phyloP scores from a whole-genome alignment of 176 grass and related monocot species.

The Zoysia pacifica region DNA sequence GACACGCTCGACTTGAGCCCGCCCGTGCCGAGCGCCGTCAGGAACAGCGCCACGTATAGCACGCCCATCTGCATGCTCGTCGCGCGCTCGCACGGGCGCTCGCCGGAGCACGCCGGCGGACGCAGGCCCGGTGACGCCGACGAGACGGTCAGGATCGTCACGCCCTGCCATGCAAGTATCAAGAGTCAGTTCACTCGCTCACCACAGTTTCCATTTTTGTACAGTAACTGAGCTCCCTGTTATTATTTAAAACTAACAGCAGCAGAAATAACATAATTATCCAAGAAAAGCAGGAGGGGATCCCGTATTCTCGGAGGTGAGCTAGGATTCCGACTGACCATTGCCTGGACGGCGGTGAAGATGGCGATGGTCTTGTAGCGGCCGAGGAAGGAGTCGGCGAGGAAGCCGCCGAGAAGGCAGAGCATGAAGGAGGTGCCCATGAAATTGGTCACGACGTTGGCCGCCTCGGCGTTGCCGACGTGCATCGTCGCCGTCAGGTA shows the following conservation, averaged over 20 bases:
- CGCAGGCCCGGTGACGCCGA: slow-evolving; percentile 63
- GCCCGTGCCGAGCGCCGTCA: slow-evolving; percentile 83
- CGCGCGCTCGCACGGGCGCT: slow-evolving; percentile 38
- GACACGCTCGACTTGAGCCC: slow-evolving; percentile 95
- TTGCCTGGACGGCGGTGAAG: slow-evolving; percentile 82
- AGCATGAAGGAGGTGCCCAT: slow-evolving; percentile 97
- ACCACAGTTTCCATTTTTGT: too few species aligned
- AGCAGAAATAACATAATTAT: too few species aligned
- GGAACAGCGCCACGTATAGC: slow-evolving; percentile 73
- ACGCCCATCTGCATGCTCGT: slow-evolving; percentile 57
- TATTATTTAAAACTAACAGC: too few species aligned
- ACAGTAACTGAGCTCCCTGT: too few species aligned
- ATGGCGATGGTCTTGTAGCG: slow-evolving; percentile 90
- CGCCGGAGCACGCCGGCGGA: slow-evolving; percentile 44
- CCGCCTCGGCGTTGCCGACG: slow-evolving; percentile 69
- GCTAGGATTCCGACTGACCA: slow-evolving; percentile 32
- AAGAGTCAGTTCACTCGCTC: neutral
- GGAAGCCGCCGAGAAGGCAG: slow-evolving; percentile 89
- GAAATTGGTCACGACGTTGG: slow-evolving; percentile 95
- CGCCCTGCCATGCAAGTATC: slow-evolving; percentile 45
- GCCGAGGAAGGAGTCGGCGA: slow-evolving; percentile 88
- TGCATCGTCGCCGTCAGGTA: slow-evolving; percentile 91
- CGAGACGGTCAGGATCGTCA: slow-evolving; percentile 77
- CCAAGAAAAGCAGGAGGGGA: too few species aligned
- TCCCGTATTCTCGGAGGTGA: too few species aligned